Evolutionary conservation across 495 filamentous ascomycete genomes (phyloP), one percentile per base, ranked within the genome.

Genomic region (Chaetomidium leptoderma): DNA sequence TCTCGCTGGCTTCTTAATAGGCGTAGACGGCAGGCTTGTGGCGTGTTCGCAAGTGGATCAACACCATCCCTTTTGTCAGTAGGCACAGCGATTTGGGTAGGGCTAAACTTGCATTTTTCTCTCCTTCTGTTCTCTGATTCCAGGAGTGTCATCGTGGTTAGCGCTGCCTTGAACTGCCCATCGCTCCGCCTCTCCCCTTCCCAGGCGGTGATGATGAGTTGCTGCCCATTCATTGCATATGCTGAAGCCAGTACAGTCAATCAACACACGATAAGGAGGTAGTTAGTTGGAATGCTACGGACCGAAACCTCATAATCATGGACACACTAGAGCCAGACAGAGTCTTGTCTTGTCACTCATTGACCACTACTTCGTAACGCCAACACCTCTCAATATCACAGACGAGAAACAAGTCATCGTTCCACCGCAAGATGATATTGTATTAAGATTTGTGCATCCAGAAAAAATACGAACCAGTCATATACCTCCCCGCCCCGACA

Each of bases 381-480:
- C n/a, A n/a, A n/a, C n/a, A n/a, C n/a, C n/a, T n/a, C n/a, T n/a
- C n/a, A n/a, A n/a, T n/a, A n/a, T 42, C 39, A 53, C 37, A 47
- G 11, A 48, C 17, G 35, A 47, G 54, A 64, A 59, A 57, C 60
- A 62, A 62, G 63, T 62, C 58, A 59, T 64, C 57, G 65, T 62
- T 70, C 66, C 66, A 64, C 68, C 59, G 57, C 63, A n/a, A 64
- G 1, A 19, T 46, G 21, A 55, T 64, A 60, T n/a, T n/a, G n/a
- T 72, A 76, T 76, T 74, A 76, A 70, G 63, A 63, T 57, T 63
- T 58, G 42, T 68, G 62, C 70, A 76, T 63, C 69, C 67, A 56
- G 53, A 61, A 53, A 61, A 53, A 72, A 77, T 81, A 77, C 78
- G 76, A 79, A 64, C 78, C 76, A 79, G 78, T 78, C 76, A 81